Percentiles rank a stretch among this genome's conserved stretches.
Evolutionary conservation across 768 basidiomycete genomes (phyloP).

Genomic region (Amanita thiersii): DNA sequence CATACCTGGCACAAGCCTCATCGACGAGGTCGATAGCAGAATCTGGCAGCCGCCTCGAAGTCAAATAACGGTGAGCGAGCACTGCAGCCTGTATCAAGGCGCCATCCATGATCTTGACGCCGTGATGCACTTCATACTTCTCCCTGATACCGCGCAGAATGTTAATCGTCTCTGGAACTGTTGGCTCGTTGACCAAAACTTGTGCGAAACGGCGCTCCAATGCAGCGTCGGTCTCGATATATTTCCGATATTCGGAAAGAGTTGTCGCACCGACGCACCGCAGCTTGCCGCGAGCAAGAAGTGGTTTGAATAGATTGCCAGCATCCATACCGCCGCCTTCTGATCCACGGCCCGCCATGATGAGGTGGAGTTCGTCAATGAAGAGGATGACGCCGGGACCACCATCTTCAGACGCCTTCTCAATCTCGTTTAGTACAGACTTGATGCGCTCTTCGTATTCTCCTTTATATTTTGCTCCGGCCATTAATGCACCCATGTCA

Average conservation of each 20-base stretch:
- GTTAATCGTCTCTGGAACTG: constrained; percentile 82
- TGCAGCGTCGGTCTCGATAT: constrained; percentile 89
- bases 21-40: constrained; percentile 90
- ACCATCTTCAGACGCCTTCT: constrained; percentile 72
- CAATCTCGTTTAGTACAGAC: constrained; percentile 85
- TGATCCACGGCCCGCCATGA: constrained; percentile 82
- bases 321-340: constrained; percentile 93
- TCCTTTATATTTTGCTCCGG: constrained; percentile 85
- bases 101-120: constrained; percentile 82
- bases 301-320: constrained; percentile 85
- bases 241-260: constrained; percentile 84
- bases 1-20: constrained; percentile 83
- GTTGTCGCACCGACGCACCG: constrained; percentile 87
- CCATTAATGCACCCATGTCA: constrained; percentile 95
- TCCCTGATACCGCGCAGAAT: constrained; percentile 93
- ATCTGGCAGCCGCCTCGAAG: constrained; percentile 71
- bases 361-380: constrained; percentile 90
- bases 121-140: constrained; percentile 90
- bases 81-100: constrained; percentile 86
- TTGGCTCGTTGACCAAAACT: constrained; percentile 87
- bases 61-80: constrained; percentile 89
- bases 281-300: constrained; percentile 77
- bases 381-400: constrained; percentile 84
- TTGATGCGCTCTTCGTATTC: constrained; percentile 98
- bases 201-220: constrained; percentile 90